Evolutionary conservation across 805 yeast species (phyloP).

Genomic region (Starmerella gropengiesseri): DNA sequence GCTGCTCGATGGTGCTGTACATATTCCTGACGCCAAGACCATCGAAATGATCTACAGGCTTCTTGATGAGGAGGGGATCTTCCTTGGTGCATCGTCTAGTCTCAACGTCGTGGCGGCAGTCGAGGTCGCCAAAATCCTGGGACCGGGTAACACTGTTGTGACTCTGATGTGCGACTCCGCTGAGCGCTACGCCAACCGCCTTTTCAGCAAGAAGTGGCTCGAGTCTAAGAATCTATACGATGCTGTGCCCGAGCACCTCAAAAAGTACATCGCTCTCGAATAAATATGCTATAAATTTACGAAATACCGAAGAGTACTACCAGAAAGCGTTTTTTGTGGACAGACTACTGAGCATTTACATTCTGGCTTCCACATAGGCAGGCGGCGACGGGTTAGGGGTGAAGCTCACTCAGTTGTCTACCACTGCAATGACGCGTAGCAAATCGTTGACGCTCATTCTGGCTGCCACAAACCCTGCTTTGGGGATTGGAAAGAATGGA

Average conservation of each 20-base stretch:
- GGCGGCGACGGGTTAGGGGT: conserved; percentile 1
- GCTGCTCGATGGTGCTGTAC: conserved; percentile 67
- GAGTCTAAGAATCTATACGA: conserved; percentile 50
- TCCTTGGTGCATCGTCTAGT: conserved; percentile 83
- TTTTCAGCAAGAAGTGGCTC: conserved; percentile 71
- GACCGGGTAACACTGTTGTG: conserved; percentile 74
- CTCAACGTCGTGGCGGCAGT: conserved; percentile 84
- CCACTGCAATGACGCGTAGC: conserved; percentile 4
- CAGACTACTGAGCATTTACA: neutral
- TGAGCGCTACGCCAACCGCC: conserved; percentile 72
- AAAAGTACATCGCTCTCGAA: conserved; percentile 48
- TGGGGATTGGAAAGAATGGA: conserved; percentile 80
- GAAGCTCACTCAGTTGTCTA: too few species aligned
- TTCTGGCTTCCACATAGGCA: neutral
- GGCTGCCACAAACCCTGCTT: conserved; percentile 69
- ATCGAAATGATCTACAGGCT: conserved; percentile 75
- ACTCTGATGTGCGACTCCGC: conserved; percentile 87
- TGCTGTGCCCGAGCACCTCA: conserved; percentile 58
- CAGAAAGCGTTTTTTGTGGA: too few species aligned
- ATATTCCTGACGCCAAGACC: conserved; percentile 67
- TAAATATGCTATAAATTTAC: neutral
- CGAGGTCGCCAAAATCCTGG: conserved; percentile 56
- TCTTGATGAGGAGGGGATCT: conserved; percentile 81
- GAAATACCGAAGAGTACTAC: too few species aligned
- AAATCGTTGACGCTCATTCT: conserved; percentile 50